Base-by-base conservation (phyloP, 169 alveolate genomes). In the Eimeria praecox region DNA sequence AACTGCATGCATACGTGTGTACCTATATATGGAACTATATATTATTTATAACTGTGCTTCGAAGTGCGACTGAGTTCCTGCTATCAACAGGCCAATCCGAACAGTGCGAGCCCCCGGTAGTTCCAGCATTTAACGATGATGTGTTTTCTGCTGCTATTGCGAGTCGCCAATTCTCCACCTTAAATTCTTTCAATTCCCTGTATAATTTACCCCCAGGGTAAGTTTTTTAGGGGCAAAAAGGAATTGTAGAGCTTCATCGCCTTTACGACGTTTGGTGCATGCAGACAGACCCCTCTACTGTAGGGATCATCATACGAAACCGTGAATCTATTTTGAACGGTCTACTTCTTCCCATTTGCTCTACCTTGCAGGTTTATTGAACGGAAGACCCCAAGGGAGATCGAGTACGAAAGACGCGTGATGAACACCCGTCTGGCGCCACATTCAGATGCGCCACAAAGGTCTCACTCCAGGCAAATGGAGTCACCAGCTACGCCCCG, bases 321-420 rank as follows among this genome's bases (percentile, higher is more conserved):
- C n/a, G n/a, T n/a, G n/a, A n/a, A n/a, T n/a, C n/a, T n/a, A n/a
- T n/a, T n/a, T n/a, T n/a, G n/a, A n/a, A n/a, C n/a, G n/a, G n/a
- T n/a, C n/a, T n/a, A n/a, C n/a, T 24, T 73, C 6, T 49, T 8
- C 49, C 85, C 12, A 49, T 33, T 3, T 35, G 52, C n/a, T 30
- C 78, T 10, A 1, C 12, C 0, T 27, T 12, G 35, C 89, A 78
- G 89, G 14, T 78, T 78, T 40, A 46, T 16, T 40, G 89, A 78
- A 30, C 42, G 89, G 8, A 78, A 78, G 89, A 78, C 89, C 0
- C 89, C 89, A 24, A 78, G 69, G 35, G 89, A 78, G 27, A 35
- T 78, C 33, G 89, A 78, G 44, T 78, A 78, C 66, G 89, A 78
- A 78, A 35, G 89, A 27, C 89, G 66, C 38, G 89, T 46, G 14